Base-by-base conservation (phyloP, 2,329 filamentous ascomycete genomes). In the Ascochyta clinopodiicola region DNA sequence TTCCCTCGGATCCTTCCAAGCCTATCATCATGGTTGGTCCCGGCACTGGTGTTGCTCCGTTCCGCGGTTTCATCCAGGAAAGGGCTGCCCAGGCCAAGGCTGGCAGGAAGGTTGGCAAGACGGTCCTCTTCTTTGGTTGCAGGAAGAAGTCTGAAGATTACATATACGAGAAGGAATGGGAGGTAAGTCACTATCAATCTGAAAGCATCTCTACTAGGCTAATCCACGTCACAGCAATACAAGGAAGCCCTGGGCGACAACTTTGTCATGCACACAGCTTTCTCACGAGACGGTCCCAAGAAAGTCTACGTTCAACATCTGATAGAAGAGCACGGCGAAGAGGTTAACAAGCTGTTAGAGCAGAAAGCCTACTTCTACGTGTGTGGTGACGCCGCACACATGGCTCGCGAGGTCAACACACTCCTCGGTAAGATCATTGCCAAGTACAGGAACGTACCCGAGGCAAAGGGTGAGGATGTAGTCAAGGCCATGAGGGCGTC, bases 291-390 rank as follows among this genome's bases (percentile, higher is more conserved):
- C 56, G 82, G 85, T 0, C 76, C 87, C 38, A 84, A 95, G 77
- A 99, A 99, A 80, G 91, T 99, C 34, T 99, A 99, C 73, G 95
- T 99, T 21, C 95, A 99, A 79, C 92, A 99, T 78, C 86, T 90
- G 59, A 84, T 99, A 57, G 89, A 90, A 79, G 91, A 98, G 77
- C 84, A 88, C 45, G 88, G 90, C 56, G 85, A 90, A 69, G 87
- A 96, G 68, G 84, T 99, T 78, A 94, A 96, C 78, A 88, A 94
- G 62, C 86, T 99, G 1, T 83, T 99, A 9, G 83, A 89, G 77
- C 90, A 93, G 75, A 88, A 88, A 72, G 95, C 92, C 5, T 97
- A 95, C 79, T 93, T 99, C 76, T 99, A 99, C 76, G 94, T 99
- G 55, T 99, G 96, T 70, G 95, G 95, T 79, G 95, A 99, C 74